A percentile compares a stretch with the other conserved stretches of the same genome.
These are phyloP conservation scores for Zygnema cylindricum DNA, from an alignment of 139 green algal genomes.

Conservation along the genomic window DNA sequence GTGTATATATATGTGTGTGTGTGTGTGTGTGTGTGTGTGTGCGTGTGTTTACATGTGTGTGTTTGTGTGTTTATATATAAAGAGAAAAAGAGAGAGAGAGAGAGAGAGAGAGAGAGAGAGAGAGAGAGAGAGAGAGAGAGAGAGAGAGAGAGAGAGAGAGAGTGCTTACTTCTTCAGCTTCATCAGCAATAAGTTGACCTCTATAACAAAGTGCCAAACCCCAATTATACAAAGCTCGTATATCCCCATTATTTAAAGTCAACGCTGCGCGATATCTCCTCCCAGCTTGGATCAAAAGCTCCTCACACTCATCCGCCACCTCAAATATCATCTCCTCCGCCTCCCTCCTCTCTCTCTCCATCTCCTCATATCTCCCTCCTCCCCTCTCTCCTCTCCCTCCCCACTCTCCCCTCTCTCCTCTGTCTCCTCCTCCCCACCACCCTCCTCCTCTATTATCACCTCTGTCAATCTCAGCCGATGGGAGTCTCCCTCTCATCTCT, in stretches of 20 bases:
- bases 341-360: not conserved
- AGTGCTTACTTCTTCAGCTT: slow-evolving; percentile 46
- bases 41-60: too few species aligned
- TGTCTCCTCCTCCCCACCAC: not conserved
- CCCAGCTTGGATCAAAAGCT: slow-evolving; percentile 57
- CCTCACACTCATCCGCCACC: slow-evolving; percentile 48
- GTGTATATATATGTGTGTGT: slow-evolving; percentile 4
- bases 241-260: slow-evolving; percentile 50
- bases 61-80: too few species aligned
- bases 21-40: slow-evolving; percentile 9
- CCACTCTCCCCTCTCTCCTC: not conserved
- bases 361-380: not conserved
- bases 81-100: not conserved
- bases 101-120: not conserved
- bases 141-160: not conserved
- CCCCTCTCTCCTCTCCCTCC: not conserved
- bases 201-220: slow-evolving; percentile 60
- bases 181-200: slow-evolving; percentile 40
- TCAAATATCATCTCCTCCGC: not conserved
- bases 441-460: too few species aligned
- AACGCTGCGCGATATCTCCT: slow-evolving; percentile 52
- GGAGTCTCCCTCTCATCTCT: not conserved
- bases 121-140: not conserved
- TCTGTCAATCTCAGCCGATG: too few species aligned
- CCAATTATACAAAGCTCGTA: slow-evolving; percentile 58